Conservation (phyloP, 2,329 filamentous ascomycete genomes). For the Colletotrichum zoysiae region DNA sequence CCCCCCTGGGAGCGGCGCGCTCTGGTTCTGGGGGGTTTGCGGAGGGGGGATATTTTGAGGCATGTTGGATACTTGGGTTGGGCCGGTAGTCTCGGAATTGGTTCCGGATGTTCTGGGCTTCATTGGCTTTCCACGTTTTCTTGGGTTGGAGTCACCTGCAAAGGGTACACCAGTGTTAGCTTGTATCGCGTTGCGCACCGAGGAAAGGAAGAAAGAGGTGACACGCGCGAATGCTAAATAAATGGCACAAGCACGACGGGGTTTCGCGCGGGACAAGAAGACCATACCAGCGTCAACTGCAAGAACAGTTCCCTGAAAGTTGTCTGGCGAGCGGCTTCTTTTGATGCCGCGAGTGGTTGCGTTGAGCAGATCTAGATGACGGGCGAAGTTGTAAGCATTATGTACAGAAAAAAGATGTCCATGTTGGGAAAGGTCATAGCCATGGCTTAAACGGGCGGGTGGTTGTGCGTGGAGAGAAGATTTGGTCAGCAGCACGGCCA, state of each 20-base stretch:
- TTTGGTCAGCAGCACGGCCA: slow-evolving; percentile 21
- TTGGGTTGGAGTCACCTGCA: slow-evolving; percentile 62
- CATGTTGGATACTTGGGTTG: slow-evolving; percentile 61
- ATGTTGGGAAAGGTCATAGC: slow-evolving; percentile 27
- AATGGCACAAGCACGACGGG: slow-evolving; percentile 31
- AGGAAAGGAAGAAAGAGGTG: slow-evolving; percentile 51
- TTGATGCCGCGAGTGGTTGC: slow-evolving; percentile 78
- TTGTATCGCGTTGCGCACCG: slow-evolving; percentile 45
- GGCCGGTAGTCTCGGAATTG: slow-evolving; percentile 69
- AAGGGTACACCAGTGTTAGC: slow-evolving; percentile 48
- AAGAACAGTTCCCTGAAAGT: slow-evolving; percentile 69
- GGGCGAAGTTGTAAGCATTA: slow-evolving; percentile 48
- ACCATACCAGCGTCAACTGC: slow-evolving; percentile 80
- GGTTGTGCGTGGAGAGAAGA: slow-evolving; percentile 28
- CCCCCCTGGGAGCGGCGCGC: slow-evolving; percentile 55
- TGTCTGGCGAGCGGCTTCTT: slow-evolving; percentile 81
- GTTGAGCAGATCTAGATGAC: slow-evolving; percentile 62
- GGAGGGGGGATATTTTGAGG: slow-evolving; percentile 60
- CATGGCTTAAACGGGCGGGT: slow-evolving; percentile 29
- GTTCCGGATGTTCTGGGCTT: slow-evolving; percentile 67
- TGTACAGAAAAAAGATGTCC: slow-evolving; percentile 33
- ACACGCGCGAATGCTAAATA: slow-evolving; percentile 45
- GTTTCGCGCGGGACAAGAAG: slow-evolving; percentile 49
- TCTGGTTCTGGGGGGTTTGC: slow-evolving; percentile 67
- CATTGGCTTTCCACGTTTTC: slow-evolving; percentile 73